Evolutionary conservation across 345 rosid species (phyloP).

Genomic region (Odontarrhena argentea): DNA sequence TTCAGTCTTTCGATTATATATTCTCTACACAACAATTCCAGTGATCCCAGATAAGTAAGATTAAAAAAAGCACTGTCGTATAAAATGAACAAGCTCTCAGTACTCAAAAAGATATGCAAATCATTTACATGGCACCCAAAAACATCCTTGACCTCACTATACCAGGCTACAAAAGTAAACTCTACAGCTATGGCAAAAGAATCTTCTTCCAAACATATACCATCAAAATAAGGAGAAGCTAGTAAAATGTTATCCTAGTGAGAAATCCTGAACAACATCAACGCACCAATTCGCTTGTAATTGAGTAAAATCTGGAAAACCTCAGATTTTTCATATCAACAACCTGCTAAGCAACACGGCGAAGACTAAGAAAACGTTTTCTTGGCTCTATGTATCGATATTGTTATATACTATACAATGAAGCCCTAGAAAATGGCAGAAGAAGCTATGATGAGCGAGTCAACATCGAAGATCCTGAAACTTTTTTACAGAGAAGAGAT

Average conservation of each 20-base stretch:
- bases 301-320: background rate
- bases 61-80: background rate
- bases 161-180: background rate
- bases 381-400: background rate
- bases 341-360: background rate
- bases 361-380: slow-evolving; percentile 7
- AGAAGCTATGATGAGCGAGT: slow-evolving; percentile 8
- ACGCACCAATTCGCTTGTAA: background rate
- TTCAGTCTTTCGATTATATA: slow-evolving; percentile 8
- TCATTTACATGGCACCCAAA: background rate
- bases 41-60: slow-evolving; percentile 5
- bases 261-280: background rate
- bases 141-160: slow-evolving; percentile 1
- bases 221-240: slow-evolving; percentile 2
- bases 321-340: background rate
- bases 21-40: slow-evolving; percentile 1
- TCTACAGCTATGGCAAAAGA: background rate
- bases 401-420: background rate
- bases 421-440: slow-evolving; percentile 3
- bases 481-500: background rate
- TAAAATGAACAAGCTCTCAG: background rate
- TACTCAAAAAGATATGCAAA: background rate
- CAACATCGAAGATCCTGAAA: slow-evolving; percentile 22
- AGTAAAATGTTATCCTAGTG: background rate
- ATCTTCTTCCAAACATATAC: slow-evolving; percentile 5